Percentiles rank a stretch among this genome's conserved stretches.
These are phyloP conservation scores for Microthyrium microscopicum DNA, from an alignment of 2,329 filamentous ascomycete species.

Conservation along the genomic window DNA sequence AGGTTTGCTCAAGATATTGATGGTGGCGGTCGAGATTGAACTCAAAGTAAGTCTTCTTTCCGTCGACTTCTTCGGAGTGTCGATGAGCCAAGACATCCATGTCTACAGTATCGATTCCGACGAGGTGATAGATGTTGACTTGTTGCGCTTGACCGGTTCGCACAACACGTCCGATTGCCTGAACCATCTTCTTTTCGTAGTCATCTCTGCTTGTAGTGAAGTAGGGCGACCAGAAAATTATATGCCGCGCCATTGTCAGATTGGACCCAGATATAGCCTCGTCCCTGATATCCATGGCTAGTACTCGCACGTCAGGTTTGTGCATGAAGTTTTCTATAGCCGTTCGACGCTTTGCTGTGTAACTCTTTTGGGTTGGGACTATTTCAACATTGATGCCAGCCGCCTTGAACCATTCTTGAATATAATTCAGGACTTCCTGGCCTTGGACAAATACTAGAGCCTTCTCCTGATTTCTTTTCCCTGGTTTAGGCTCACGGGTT, in stretches of 20 bases:
- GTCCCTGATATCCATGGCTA: constrained; percentile 40
- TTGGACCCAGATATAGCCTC: constrained; percentile 46
- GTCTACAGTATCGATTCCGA: constrained; percentile 56
- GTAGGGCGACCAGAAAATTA: constrained; percentile 45
- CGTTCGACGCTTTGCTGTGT: too few species aligned
- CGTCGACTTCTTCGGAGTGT: too few species aligned
- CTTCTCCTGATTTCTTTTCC: not conserved
- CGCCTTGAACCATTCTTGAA: constrained; percentile 5
- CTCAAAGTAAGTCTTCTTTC: too few species aligned
- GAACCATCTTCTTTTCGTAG: constrained; percentile 42
- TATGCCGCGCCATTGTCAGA: constrained; percentile 44
- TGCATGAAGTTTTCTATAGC: constrained; percentile 15
- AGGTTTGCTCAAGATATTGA: too few species aligned
- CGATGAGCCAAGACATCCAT: constrained; percentile 30
- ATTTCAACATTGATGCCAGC: not conserved
- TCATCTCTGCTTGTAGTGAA: constrained; percentile 32
- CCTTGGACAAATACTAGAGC: constrained; percentile 4
- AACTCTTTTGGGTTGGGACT: constrained; percentile 6
- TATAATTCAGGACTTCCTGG: constrained; percentile 10
- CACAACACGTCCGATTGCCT: constrained; percentile 44
- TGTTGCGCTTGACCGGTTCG: constrained; percentile 40
- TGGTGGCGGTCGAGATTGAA: too few species aligned
- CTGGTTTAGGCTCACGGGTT: too few species aligned
- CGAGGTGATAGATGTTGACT: constrained; percentile 52
- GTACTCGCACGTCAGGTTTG: constrained; percentile 22